Percentiles rank a stretch among this genome's conserved stretches.
phyloP scores from a whole-genome alignment of 176 grass and related monocot genomes.

The Musa troglodytarum region DNA sequence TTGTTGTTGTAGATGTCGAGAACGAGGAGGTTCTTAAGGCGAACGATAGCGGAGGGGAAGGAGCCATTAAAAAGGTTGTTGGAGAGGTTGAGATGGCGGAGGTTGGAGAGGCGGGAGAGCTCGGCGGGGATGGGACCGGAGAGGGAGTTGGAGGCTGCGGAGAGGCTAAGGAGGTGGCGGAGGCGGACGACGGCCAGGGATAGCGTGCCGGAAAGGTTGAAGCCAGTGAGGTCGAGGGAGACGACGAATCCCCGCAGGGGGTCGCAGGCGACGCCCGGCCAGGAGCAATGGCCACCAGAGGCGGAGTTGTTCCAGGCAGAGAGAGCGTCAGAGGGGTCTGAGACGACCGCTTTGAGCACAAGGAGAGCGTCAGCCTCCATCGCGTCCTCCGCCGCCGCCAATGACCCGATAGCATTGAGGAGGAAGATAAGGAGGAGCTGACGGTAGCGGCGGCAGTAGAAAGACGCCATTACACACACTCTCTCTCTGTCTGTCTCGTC shows the following conservation, averaged over 20 bases:
- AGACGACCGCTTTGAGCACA: neutral
- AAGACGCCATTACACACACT: neutral
- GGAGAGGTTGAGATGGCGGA: conserved; percentile 80
- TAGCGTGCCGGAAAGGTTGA: conserved; percentile 63
- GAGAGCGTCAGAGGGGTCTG: neutral
- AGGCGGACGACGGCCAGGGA: conserved; percentile 38
- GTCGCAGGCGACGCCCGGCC: conserved; percentile 17
- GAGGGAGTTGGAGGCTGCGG: conserved; percentile 45
- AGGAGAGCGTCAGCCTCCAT: neutral
- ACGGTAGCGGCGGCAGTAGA: neutral
- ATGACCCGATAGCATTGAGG: neutral
- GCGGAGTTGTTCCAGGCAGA: neutral
- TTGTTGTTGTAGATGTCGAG: conserved; percentile 17
- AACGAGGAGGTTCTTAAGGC: conserved; percentile 19
- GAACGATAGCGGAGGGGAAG: conserved; percentile 22
- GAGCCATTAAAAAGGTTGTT: conserved; percentile 63
- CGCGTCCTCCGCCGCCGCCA: neutral
- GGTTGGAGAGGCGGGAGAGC: conserved; percentile 41
- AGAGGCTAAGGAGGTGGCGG: conserved; percentile 36
- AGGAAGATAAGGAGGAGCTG: neutral
- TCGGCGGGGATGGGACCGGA: conserved; percentile 42
- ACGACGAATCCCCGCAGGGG: neutral
- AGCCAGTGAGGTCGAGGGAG: conserved; percentile 33
- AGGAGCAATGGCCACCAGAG: neutral
- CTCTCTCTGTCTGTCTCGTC: neutral